Conservation (phyloP, 2,329 filamentous ascomycete genomes). For the Zarea fungicola region DNA sequence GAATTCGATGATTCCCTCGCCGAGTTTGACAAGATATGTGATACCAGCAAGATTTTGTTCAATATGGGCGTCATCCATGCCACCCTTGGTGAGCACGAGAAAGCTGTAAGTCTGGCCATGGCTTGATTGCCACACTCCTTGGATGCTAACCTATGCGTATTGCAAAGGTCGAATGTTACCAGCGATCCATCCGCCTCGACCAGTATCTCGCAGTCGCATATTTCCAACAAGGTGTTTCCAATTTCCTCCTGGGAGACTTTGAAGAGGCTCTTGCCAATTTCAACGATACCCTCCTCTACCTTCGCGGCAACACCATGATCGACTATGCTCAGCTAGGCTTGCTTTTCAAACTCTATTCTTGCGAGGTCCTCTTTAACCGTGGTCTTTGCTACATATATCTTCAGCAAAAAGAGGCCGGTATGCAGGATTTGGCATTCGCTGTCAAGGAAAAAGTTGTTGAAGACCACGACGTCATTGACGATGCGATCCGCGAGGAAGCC, state of each 20-base stretch:
- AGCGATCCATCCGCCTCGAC: conserved; percentile 83
- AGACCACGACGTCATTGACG: conserved; percentile 96
- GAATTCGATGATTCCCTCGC: conserved; percentile 87
- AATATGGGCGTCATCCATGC: conserved; percentile 98
- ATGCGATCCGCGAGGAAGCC: conserved; percentile 88
- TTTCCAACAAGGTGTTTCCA: conserved; percentile 97
- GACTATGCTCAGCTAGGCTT: conserved; percentile 95
- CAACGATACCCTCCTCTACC: conserved; percentile 92
- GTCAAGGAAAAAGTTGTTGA: conserved; percentile 94
- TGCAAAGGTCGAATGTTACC: conserved; percentile 82
- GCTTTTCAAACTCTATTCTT: conserved; percentile 94
- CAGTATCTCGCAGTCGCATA: conserved; percentile 96
- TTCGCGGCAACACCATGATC: conserved; percentile 94
- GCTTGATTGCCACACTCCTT: conserved; percentile 11
- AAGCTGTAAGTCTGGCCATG: conserved; percentile 64
- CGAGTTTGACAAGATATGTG: conserved; percentile 80
- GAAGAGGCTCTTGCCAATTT: conserved; percentile 97
- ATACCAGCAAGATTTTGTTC: conserved; percentile 97
- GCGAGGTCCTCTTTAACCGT: conserved; percentile 95
- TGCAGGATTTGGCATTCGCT: conserved; percentile 86
- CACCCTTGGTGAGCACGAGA: conserved; percentile 90
- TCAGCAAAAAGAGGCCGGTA: conserved; percentile 81
- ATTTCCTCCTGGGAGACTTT: conserved; percentile 94
- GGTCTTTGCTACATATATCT: conserved; percentile 97
- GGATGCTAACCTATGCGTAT: conserved; percentile 9